These are phyloP conservation scores for Aspergillus incahuasiensis DNA, from an alignment of 495 filamentous ascomycete species.

Conservation along the genomic window DNA sequence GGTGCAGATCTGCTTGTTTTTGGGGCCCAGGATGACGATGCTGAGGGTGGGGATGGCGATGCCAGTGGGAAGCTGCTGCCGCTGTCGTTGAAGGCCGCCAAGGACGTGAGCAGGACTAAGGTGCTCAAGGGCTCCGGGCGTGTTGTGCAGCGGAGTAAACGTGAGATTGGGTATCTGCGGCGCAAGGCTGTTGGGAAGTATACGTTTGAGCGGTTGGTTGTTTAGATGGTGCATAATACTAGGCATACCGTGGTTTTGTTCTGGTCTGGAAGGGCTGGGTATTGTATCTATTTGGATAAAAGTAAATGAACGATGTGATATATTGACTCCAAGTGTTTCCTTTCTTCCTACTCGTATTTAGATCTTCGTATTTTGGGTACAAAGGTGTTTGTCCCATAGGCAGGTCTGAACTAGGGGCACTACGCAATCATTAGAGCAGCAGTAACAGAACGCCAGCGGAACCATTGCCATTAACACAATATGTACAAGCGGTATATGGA, in stretches of 20 bases:
- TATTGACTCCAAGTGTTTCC: not conserved
- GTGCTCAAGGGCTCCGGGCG: constrained; percentile 47
- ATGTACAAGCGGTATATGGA: constrained; percentile 12
- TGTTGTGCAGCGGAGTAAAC: constrained; percentile 53
- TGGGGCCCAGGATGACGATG: constrained; percentile 29
- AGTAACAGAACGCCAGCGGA: not conserved
- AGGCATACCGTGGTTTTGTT: too few relatives aligned
- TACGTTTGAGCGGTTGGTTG: constrained; percentile 66
- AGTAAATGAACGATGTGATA: not conserved
- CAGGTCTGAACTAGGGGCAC: too few relatives aligned
- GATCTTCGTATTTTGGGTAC: too few relatives aligned
- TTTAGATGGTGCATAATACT: constrained; percentile 38
- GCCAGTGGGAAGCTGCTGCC: constrained; percentile 47
- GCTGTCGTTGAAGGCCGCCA: constrained; percentile 65
- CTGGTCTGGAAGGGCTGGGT: not conserved
- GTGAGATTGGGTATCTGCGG: constrained; percentile 68
- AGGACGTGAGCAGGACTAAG: constrained; percentile 51
- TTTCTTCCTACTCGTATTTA: too few relatives aligned
- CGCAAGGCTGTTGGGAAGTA: constrained; percentile 72
- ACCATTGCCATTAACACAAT: constrained; percentile 5
- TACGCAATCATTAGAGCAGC: too few relatives aligned
- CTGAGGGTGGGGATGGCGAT: constrained; percentile 31
- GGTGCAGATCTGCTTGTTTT: constrained; percentile 41
- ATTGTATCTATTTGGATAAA: constrained; percentile 5
- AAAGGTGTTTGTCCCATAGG: too few relatives aligned